Conservation (phyloP, 805 yeast genomes). For the Clavispora fructus region DNA sequence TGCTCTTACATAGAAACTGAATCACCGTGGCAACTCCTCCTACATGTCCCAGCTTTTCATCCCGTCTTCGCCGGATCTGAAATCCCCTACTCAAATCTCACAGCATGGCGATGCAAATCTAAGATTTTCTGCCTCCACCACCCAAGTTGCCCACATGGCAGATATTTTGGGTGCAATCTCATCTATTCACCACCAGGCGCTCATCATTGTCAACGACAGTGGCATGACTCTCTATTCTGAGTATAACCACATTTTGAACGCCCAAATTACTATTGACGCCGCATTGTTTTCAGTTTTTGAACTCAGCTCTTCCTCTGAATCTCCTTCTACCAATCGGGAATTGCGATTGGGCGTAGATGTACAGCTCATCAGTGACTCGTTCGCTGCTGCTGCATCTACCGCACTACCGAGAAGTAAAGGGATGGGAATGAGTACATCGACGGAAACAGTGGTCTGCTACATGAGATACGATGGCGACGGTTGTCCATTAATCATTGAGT, state of each 20-base stretch:
- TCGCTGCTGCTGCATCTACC: constrained; percentile 25
- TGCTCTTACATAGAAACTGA: not conserved
- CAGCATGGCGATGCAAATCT: not conserved
- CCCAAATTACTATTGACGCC: constrained; percentile 31
- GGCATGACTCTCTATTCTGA: constrained; percentile 33
- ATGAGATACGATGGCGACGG: constrained; percentile 37
- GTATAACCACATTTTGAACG: constrained; percentile 32
- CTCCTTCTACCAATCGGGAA: constrained; percentile 2
- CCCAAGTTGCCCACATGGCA: constrained; percentile 33
- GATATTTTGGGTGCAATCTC: constrained; percentile 31
- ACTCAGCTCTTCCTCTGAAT: constrained; percentile 11
- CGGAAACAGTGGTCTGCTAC: constrained; percentile 28
- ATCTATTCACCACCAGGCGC: constrained; percentile 28
- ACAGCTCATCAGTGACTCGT: constrained; percentile 30
- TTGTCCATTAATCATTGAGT: constrained; percentile 33
- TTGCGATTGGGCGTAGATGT: constrained; percentile 32
- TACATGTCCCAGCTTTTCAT: constrained; percentile 9
- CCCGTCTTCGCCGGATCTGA: constrained; percentile 9
- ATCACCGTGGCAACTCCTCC: not conserved
- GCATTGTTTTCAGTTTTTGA: constrained; percentile 29
- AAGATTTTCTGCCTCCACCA: constrained; percentile 33
- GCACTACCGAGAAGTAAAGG: constrained; percentile 6
- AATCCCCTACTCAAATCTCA: not conserved
- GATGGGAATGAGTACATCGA: constrained; percentile 1
- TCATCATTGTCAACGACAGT: constrained; percentile 26